Base-by-base conservation (phyloP, 805 yeast genomes). In the Sugiyamaella mastotermitis region DNA sequence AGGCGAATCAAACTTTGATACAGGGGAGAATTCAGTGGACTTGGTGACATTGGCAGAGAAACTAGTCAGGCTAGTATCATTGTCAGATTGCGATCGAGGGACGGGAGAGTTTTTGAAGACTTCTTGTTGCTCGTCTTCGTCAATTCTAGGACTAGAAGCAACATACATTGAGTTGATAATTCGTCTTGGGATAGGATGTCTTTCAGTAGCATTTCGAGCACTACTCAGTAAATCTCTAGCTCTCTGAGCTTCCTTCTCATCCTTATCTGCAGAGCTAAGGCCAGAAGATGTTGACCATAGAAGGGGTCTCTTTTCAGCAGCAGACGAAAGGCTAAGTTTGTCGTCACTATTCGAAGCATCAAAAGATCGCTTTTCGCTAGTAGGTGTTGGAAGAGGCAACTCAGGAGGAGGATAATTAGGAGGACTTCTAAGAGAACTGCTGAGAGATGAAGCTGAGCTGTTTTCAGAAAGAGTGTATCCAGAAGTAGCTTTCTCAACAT, bases 21-120 rank as follows among this genome's bases (percentile, higher is more conserved):
- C n/a, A n/a, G n/a, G n/a, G n/a, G n/a, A n/a, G n/a, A n/a, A n/a
- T n/a, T 14, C 3, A 3, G 18, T 13, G 20, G 20, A n/a, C 15
- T 21, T 38, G 44, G 38, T 38, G 41, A 31, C 5, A 31, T 37
- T 29, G 36, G 14, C 6, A 37, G 32, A 20, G 7, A 11, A 15
- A 16, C n/a, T 3, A n/a, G n/a, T n/a, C n/a, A n/a, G n/a, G n/a
- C n/a, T n/a, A n/a, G n/a, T 33, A 30, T 33, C 16, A 13, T 28
- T 27, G 26, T 33, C 42, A n/a, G 36, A 33, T 15, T 32, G 36
- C 9, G 37, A 28, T 13, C 30, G 18, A 18, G 24, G 31, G 3
- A 38, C 18, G 4, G 40, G 29, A 19, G 38, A 7, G 27, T 20
- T 16, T n/a, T n/a, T n/a, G n/a, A n/a, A n/a, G 24, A 7, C 24